phyloP scores from a whole-genome alignment of 2,329 filamentous ascomycete genomes.

The Apiospora pterosperma region DNA sequence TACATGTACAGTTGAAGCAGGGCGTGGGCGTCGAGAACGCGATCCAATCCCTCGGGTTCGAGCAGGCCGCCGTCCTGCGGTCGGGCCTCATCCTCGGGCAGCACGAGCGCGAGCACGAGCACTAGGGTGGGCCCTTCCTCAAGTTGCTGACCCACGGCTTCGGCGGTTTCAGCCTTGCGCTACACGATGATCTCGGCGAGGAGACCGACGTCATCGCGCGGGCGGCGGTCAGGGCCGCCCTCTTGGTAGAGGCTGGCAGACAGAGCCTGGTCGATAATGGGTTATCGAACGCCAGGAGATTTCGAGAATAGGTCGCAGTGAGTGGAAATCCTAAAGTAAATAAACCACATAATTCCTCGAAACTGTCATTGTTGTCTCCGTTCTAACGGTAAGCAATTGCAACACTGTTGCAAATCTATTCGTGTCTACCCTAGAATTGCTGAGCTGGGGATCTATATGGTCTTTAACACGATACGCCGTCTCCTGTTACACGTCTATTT shows the following conservation, averaged over 20 bases:
- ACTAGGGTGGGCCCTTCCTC: slow-evolving; percentile 55
- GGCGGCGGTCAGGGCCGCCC: slow-evolving; percentile 60
- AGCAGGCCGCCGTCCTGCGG: slow-evolving; percentile 69
- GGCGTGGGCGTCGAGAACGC: slow-evolving; percentile 83
- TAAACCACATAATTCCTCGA: not conserved
- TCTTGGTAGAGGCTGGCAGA: slow-evolving; percentile 46
- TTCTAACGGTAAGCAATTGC: not conserved
- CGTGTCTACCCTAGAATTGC: not conserved
- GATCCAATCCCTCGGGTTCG: slow-evolving; percentile 69
- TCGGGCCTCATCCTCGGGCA: slow-evolving; percentile 75
- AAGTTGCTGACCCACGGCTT: slow-evolving; percentile 53
- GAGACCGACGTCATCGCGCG: slow-evolving; percentile 70
- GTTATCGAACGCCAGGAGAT: slow-evolving; percentile 59
- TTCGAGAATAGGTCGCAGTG: slow-evolving; percentile 53
- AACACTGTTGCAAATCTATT: not conserved
- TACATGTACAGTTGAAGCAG: slow-evolving; percentile 84
- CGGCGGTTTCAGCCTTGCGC: slow-evolving; percentile 47
- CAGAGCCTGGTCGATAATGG: slow-evolving; percentile 60
- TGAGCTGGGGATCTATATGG: not conserved
- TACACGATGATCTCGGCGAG: slow-evolving; percentile 68
- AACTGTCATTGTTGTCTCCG: not conserved
- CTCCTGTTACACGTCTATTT: not conserved
- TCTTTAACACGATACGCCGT: not conserved
- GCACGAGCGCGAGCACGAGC: slow-evolving; percentile 58
- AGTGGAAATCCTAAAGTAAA: not conserved